Evolutionary conservation across 352 stramenopile genomes (phyloP).

Genomic region (Plasmopara halstedii): DNA sequence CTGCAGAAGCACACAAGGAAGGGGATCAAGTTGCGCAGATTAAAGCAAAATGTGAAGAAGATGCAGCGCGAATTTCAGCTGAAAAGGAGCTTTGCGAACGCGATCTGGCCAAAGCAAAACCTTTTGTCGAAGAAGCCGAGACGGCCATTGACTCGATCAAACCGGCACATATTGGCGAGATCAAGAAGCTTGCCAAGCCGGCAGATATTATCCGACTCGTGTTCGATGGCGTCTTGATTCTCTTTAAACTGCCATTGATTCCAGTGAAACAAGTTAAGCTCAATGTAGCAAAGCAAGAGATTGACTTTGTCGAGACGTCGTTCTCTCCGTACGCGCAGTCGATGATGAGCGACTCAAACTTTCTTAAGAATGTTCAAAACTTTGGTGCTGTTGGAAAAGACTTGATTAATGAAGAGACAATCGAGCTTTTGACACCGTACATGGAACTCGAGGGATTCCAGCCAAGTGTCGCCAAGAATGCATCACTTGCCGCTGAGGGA

Average conservation of each 20-base stretch:
- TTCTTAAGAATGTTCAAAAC: slow-evolving; percentile 94
- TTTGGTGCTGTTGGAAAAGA: slow-evolving; percentile 96
- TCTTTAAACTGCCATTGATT: slow-evolving; percentile 93
- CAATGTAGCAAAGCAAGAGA: slow-evolving; percentile 95
- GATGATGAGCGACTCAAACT: slow-evolving; percentile 96
- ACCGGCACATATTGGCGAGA: slow-evolving; percentile 95
- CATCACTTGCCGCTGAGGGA: slow-evolving; percentile 92
- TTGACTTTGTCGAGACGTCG: slow-evolving; percentile 95
- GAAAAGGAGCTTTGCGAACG: slow-evolving; percentile 94
- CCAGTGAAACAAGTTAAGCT: slow-evolving; percentile 90
- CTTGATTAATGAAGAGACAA: slow-evolving; percentile 98
- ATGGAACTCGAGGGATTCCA: slow-evolving; percentile 96
- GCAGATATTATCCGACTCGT: slow-evolving; percentile 98
- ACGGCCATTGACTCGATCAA: slow-evolving; percentile 98
- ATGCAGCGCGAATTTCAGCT: slow-evolving; percentile 90
- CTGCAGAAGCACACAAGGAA: slow-evolving; percentile 95
- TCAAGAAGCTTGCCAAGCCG: slow-evolving; percentile 97
- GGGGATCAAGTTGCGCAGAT: slow-evolving; percentile 94
- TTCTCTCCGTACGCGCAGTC: slow-evolving; percentile 93
- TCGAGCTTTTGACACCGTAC: slow-evolving; percentile 96
- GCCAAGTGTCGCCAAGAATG: slow-evolving; percentile 94
- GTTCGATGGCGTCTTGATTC: slow-evolving; percentile 96
- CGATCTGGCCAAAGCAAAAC: slow-evolving; percentile 97
- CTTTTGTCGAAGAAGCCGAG: slow-evolving; percentile 97
- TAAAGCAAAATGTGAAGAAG: slow-evolving; percentile 95